Conservation (phyloP, 2,329 filamentous ascomycete genomes). For the Aspergillus tamarii region DNA sequence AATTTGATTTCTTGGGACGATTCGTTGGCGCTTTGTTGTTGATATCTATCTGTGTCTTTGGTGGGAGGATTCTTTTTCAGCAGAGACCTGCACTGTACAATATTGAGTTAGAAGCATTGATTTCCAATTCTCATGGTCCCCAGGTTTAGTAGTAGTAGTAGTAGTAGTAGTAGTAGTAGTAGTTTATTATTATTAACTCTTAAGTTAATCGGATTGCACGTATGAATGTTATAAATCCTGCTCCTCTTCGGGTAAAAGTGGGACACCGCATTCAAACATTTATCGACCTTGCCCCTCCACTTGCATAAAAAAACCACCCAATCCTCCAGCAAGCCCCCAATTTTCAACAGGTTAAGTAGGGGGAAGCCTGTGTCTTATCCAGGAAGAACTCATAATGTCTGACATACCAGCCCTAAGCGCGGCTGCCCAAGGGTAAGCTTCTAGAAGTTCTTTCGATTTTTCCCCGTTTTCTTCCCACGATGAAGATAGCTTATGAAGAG, state of each 20-base stretch:
- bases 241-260: constrained; percentile 18
- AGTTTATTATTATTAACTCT: too few species aligned
- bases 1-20: background rate
- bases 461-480: background rate
- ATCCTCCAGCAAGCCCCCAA: background rate
- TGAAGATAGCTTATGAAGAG: background rate
- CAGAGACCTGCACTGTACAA: background rate
- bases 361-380: background rate
- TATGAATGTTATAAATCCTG: background rate
- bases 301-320: background rate
- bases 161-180: background rate
- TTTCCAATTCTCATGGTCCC: background rate
- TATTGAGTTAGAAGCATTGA: background rate
- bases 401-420: background rate
- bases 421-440: background rate
- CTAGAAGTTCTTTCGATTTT: background rate
- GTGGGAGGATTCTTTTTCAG: background rate
- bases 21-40: background rate
- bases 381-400: background rate
- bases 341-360: too few species aligned
- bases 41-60: background rate
- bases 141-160: background rate
- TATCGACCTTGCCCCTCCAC: background rate
- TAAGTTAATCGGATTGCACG: background rate
- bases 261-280: constrained; percentile 15